These are phyloP conservation scores for Dipteronia dyeriana DNA, from an alignment of 345 rosid genomes.

Conservation along the genomic window DNA sequence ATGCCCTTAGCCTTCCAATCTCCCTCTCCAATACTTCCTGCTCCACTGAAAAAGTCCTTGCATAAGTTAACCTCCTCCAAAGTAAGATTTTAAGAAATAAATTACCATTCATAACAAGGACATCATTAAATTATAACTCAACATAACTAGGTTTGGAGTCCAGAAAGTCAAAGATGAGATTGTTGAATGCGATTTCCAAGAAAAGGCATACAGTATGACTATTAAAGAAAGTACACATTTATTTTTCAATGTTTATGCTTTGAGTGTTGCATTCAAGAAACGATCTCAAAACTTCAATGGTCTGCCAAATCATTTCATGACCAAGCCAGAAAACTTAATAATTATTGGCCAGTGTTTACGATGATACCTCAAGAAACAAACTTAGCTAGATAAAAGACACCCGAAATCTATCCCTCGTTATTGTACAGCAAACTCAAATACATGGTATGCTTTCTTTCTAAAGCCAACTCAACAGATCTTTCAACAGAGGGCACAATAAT, in stretches of 20 bases:
- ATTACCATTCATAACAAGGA: background rate
- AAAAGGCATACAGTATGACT: background rate
- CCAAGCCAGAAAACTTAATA: background rate
- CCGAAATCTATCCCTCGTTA: background rate
- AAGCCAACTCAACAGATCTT: background rate
- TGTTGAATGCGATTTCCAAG: background rate
- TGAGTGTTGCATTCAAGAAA: background rate
- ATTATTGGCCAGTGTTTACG: background rate
- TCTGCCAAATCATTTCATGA: background rate
- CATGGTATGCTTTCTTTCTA: background rate
- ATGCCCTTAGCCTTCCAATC: conserved; percentile 69
- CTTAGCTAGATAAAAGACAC: background rate
- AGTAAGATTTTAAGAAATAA: background rate
- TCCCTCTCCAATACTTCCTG: conserved; percentile 96
- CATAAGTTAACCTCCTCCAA: conserved; percentile 11
- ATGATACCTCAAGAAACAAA: background rate
- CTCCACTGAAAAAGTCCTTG: conserved; percentile 65
- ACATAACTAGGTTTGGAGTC: background rate
- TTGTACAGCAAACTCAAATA: background rate
- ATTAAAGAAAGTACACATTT: background rate
- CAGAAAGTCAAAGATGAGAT: background rate
- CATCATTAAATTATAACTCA: background rate
- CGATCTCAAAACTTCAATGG: background rate
- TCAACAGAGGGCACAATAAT: background rate
- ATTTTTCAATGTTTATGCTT: background rate